Percentiles rank a stretch among this genome's conserved stretches.
These are phyloP conservation scores for Aspergillus ustus DNA, from an alignment of 2,329 filamentous ascomycete species.

Conservation along the genomic window DNA sequence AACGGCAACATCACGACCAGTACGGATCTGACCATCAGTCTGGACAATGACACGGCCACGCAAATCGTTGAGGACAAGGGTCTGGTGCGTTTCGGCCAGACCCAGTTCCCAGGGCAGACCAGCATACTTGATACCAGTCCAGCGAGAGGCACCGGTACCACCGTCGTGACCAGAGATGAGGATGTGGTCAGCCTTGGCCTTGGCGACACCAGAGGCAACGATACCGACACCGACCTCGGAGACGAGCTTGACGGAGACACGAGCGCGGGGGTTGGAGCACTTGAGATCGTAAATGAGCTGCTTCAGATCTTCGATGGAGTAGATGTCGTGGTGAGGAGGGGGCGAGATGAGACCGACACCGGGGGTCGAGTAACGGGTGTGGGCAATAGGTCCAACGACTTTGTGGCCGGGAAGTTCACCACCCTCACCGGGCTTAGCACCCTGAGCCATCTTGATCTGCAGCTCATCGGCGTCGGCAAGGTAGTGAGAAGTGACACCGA, in stretches of 20 bases:
- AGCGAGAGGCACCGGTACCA: constrained; percentile 93
- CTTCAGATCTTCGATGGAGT: constrained; percentile 97
- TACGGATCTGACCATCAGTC: constrained; percentile 92
- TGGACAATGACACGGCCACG: constrained; percentile 95
- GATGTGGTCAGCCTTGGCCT: constrained; percentile 96
- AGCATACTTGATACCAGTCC: constrained; percentile 98
- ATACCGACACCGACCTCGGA: constrained; percentile 98
- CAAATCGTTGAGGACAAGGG: constrained; percentile 90
- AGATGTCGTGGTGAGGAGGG: constrained; percentile 96
- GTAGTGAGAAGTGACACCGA: constrained; percentile 94
- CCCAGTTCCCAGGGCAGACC: constrained; percentile 96
- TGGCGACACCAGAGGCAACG: constrained; percentile 94
- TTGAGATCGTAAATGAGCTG: constrained; percentile 98
- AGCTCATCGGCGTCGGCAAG: constrained; percentile 93
- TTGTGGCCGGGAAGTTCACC: constrained; percentile 97
- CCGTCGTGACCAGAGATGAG: constrained; percentile 96
- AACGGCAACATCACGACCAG: constrained; percentile 90
- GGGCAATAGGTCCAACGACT: constrained; percentile 90
- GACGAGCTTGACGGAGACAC: constrained; percentile 95
- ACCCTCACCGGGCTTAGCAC: constrained; percentile 96
- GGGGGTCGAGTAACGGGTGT: constrained; percentile 92
- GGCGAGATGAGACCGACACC: constrained; percentile 96
- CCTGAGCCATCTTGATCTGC: constrained; percentile 99
- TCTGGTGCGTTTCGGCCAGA: constrained; percentile 96
- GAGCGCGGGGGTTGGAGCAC: constrained; percentile 88